Conservation (phyloP, 2,329 filamentous ascomycete genomes). For the Rhynchosporium agropyri region DNA sequence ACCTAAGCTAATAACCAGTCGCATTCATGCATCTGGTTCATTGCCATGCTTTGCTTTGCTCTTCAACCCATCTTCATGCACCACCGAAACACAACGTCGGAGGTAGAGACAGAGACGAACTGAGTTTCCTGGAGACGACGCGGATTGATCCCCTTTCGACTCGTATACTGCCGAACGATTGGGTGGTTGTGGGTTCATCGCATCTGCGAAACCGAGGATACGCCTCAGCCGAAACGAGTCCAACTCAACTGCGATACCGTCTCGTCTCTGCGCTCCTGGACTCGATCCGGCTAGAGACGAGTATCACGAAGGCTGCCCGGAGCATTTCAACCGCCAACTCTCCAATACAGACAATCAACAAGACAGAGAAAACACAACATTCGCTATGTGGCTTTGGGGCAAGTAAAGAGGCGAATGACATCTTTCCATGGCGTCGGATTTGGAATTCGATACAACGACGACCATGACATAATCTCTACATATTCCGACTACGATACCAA, state of each 20-base stretch:
- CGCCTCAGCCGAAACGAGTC: not conserved
- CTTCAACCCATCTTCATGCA: not conserved
- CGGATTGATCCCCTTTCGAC: not conserved
- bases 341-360: not conserved
- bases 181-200: not conserved
- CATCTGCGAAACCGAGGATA: not conserved
- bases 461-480: slow-evolving; percentile 24
- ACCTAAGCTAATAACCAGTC: not conserved
- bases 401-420: not conserved
- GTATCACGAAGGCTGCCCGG: not conserved
- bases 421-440: slow-evolving; percentile 18
- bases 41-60: not conserved
- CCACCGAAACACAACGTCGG: not conserved
- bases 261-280: slow-evolving; percentile 1
- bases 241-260: not conserved
- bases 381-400: not conserved
- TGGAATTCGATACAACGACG: slow-evolving; percentile 23
- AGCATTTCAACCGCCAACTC: not conserved
- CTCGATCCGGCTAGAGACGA: not conserved
- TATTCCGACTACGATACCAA: not conserved
- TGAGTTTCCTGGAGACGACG: not conserved
- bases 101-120: not conserved
- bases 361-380: not conserved
- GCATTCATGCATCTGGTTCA: not conserved
- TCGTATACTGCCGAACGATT: not conserved